Conservation (phyloP, 495 filamentous ascomycete species). For the Wilcoxina mikolae region DNA sequence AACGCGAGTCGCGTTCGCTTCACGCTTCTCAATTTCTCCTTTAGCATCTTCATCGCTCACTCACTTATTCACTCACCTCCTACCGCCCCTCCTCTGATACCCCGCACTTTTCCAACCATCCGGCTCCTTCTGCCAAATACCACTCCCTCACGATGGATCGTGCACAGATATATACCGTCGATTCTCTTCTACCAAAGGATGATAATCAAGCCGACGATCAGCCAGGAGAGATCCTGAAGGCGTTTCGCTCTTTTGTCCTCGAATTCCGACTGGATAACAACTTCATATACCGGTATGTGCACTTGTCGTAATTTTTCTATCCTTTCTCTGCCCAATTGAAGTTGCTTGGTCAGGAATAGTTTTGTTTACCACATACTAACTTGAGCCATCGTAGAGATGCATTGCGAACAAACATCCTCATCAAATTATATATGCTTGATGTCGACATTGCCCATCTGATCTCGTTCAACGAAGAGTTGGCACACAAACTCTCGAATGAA, state of each 20-base stretch:
- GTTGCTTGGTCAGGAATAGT: slow-evolving; percentile 6
- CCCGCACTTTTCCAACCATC: slow-evolving; percentile 18
- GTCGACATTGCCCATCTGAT: slow-evolving; percentile 93
- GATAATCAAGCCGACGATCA: slow-evolving; percentile 41
- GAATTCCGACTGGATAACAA: slow-evolving; percentile 91
- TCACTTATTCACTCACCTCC: slow-evolving; percentile 12
- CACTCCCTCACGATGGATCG: slow-evolving; percentile 52
- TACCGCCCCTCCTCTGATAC: neutral
- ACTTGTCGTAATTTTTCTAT: neutral
- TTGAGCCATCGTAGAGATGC: slow-evolving; percentile 57
- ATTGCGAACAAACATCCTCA: slow-evolving; percentile 83
- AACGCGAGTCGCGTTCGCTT: neutral
- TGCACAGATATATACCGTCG: slow-evolving; percentile 65
- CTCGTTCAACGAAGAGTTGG: slow-evolving; percentile 91
- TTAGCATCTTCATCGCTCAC: no score
- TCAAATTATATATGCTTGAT: slow-evolving; percentile 93
- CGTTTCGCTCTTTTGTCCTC: slow-evolving; percentile 69
- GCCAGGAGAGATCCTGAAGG: slow-evolving; percentile 44
- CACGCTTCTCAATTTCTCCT: neutral
- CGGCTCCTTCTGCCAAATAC: slow-evolving; percentile 5
- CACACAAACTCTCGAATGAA: slow-evolving; percentile 77
- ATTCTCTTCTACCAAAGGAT: slow-evolving; percentile 55
- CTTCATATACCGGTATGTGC: slow-evolving; percentile 75
- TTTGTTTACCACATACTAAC: slow-evolving; percentile 14
- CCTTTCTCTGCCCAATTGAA: neutral